Base-by-base conservation (phyloP, 2,329 filamentous ascomycete genomes). In the Trichoderma atroviride region DNA sequence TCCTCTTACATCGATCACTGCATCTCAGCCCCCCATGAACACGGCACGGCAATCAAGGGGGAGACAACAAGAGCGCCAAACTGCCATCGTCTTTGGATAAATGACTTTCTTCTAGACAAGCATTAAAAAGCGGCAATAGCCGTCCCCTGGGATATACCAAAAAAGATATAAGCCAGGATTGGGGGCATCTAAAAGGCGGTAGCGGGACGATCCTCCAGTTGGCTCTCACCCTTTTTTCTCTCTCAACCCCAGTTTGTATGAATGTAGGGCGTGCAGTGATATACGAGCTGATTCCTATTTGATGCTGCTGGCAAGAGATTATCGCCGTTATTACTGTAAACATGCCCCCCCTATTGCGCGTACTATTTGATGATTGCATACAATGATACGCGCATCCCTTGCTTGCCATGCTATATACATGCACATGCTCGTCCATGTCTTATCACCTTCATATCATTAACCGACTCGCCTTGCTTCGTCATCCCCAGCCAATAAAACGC, bases 191-290 rank as follows among this genome's bases (percentile, higher is more conserved):
- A 52, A 66, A 66, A 47, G 63, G 63, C 63, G 63, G 63, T 66
- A 66, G 63, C 63, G 63, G 40, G 63, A 66, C 63, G 63, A 66
- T 66, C 63, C 63, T 55, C 63, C 55, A 58, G 63, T 22, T 52
- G 27, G 52, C 27, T 56, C 47, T 22, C 9, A 2, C 35, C 33
- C 19, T 37, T 24, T n/a, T 27, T 33, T 2, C 24, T 22, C 47
- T 31, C 43, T 60, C 29, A 50, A 24, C 47, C 47, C 47, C n/a
- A 50, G 47, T 24, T 50, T 50, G n/a, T 24, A 11, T 10, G 22
- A 22, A 50, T 50, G 43, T n/a, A 50, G 47, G 43, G 47, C 47
- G 47, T 7, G 19, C 43, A 47, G n/a, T 24, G 47, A 50, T 16
- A 6, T 13, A 16, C 9, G 52, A n/a, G 7, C 27, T 16, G n/a